These are phyloP conservation scores for Chlamydomonas incerta DNA, from an alignment of 139 green algal genomes.

Conservation along the genomic window DNA sequence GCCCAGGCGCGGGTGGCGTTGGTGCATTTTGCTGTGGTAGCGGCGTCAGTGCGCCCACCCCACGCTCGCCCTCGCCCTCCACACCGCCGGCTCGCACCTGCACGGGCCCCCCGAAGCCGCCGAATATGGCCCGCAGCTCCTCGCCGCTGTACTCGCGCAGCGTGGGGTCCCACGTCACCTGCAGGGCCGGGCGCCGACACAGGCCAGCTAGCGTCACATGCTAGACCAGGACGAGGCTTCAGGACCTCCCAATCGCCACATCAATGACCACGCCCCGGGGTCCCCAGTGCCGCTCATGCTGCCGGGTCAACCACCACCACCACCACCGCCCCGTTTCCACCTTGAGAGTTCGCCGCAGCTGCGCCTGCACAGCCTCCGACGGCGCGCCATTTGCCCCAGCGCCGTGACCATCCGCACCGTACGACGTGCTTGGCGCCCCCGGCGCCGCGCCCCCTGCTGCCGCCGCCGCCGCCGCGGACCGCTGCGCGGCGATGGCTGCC, in stretches of 20 bases:
- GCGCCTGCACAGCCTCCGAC: slow-evolving; percentile 16
- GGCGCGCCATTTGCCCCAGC: neutral
- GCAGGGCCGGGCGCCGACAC: no score
- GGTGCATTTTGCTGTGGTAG: no score
- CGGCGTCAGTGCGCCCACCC: no score
- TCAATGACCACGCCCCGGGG: no score
- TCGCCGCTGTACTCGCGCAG: slow-evolving; percentile 43
- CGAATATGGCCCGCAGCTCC: slow-evolving; percentile 47
- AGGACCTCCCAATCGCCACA: no score
- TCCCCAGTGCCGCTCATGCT: no score
- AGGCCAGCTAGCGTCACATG: no score
- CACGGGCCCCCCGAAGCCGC: slow-evolving; percentile 37
- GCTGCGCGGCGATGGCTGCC: slow-evolving; percentile 29
- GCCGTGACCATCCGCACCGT: slow-evolving; percentile 4
- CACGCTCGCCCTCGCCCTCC: no score
- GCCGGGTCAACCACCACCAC: no score
- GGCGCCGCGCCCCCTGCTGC: neutral
- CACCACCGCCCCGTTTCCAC: no score
- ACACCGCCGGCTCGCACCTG: slow-evolving; percentile 2
- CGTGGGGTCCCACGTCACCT: slow-evolving; percentile 55
- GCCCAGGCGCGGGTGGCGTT: no score
- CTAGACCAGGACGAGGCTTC: no score
- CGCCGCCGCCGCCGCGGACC: neutral
- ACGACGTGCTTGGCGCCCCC: neutral
- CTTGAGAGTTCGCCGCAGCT: slow-evolving; percentile 51